Conservation (phyloP, 1,139 yeast genomes). For the Taphrina wiesneri region DNA sequence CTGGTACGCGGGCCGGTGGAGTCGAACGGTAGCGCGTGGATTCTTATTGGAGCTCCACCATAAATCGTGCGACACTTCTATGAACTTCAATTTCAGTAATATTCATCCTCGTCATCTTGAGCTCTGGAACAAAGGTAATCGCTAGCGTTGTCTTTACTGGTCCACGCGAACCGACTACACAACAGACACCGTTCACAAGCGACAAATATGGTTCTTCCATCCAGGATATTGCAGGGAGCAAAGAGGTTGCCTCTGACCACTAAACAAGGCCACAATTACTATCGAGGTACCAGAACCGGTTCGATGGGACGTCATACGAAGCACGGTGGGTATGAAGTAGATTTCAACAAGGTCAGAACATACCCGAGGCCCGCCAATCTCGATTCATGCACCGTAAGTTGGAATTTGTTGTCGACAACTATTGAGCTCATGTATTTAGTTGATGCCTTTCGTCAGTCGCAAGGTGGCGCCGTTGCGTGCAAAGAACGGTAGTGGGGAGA, state of each 20-base stretch:
- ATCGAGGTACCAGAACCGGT: constrained; percentile 94
- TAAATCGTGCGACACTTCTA: not conserved
- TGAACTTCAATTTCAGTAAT: too few species aligned
- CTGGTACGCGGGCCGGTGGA: too few species aligned
- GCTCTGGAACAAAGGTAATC: too few species aligned
- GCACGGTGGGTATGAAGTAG: constrained; percentile 70
- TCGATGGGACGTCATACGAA: constrained; percentile 83
- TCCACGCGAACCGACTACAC: too few species aligned
- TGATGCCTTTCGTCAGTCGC: constrained; percentile 30
- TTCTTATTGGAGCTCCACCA: not conserved
- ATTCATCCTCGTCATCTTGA: too few species aligned
- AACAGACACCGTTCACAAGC: too few species aligned
- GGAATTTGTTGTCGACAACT: not conserved
- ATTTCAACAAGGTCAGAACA: constrained; percentile 86
- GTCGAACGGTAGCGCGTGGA: not conserved
- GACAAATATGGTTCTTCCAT: not conserved
- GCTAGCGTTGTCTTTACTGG: too few species aligned
- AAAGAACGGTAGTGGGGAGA: constrained; percentile 6
- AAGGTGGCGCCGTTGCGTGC: constrained; percentile 14
- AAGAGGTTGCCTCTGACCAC: constrained; percentile 78
- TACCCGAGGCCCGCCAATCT: constrained; percentile 69
- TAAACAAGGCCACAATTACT: constrained; percentile 75
- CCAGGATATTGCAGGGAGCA: constrained; percentile 31
- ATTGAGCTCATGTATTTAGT: not conserved
- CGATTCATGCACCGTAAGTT: constrained; percentile 19